Base-by-base conservation (phyloP, 495 filamentous ascomycete species). In the Daldinia concentrica region DNA sequence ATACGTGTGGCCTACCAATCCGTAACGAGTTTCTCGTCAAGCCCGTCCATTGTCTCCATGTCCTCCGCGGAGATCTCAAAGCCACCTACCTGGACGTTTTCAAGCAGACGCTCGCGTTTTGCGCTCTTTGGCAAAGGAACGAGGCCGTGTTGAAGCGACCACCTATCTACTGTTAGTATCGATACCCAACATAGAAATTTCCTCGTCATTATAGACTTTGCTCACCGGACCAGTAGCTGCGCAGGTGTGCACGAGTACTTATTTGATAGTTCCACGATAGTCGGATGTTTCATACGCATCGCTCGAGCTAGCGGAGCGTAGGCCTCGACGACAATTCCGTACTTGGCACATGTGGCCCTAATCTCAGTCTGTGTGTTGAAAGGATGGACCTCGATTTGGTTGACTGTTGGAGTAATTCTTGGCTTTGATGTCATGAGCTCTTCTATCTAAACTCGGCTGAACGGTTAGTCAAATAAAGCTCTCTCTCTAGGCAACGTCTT, bases 51-150 rank as follows among this genome's bases (percentile, higher is more conserved):
- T 29, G 69, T 78, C 64, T 80, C 75, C 85, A 93, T 88, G 76
- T 93, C 91, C 54, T 83, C 85, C 43, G 80, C 79, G 6, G 80
- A 83, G 72, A 94, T 86, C 43, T 86, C 82, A 72, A 93, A 92
- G 30, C 85, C 83, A 24, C 85, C 91, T n/a, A 91, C 83, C 61
- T 90, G 79, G 4, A 85, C 89, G 77, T 93, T 93, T 48, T 86
- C 82, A 12, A 84, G 76, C 37, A 94, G 88, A 24, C 91, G 82
- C 19, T 88, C 86, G 19, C 83, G 81, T 65, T 83, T 88, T 39
- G 86, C 84, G 51, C 89, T 91, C 85, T 94, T 94, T 19, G 92
- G 92, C 67, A 94, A 80, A 41, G 90, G 86, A 11, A 93, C 88
- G 81, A 89, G 91, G 22, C 84, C 88, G 72, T 93, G 88, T 80